Percentiles rank a stretch among this genome's conserved stretches.
Conservation (phyloP, 2,329 filamentous ascomycete species). For the Aspergillus bombycis region DNA sequence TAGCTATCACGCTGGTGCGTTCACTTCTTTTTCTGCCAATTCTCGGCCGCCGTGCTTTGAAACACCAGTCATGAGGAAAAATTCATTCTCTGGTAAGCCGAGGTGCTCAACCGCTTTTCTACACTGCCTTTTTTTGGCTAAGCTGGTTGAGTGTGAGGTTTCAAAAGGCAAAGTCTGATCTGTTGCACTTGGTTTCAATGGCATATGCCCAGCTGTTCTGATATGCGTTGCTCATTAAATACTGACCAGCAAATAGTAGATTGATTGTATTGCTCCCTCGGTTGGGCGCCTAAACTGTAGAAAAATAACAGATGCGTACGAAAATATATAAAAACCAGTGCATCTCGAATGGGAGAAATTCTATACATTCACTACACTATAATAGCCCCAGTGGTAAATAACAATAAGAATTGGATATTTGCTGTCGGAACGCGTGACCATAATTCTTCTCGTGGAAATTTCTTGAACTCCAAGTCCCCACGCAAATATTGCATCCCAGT, state of each 20-base stretch:
- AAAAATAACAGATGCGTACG: not conserved
- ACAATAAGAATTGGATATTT: slow-evolving; percentile 1
- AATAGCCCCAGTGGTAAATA: not conserved
- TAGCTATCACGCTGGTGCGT: slow-evolving; percentile 9
- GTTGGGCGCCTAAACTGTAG: not conserved
- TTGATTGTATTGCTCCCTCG: not conserved
- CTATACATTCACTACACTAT: not conserved
- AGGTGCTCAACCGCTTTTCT: slow-evolving; percentile 45
- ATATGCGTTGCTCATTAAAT: not conserved
- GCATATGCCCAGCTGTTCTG: not conserved
- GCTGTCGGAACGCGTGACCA: not conserved
- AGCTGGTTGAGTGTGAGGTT: slow-evolving; percentile 49
- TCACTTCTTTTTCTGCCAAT: not conserved
- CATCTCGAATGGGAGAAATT: not conserved
- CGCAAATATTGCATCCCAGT: slow-evolving; percentile 5
- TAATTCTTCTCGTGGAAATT: slow-evolving; percentile 1
- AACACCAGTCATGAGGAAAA: slow-evolving; percentile 39
- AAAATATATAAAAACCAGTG: not conserved
- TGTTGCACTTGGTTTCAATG: slow-evolving; percentile 9
- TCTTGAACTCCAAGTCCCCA: not conserved
- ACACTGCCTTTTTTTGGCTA: slow-evolving; percentile 16
- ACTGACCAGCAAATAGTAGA: slow-evolving; percentile 6
- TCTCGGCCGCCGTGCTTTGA: slow-evolving; percentile 3
- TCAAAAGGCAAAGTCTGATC: slow-evolving; percentile 49
- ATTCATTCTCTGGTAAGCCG: slow-evolving; percentile 50